These are phyloP conservation scores for Geotrichum cucujoidarum DNA, from an alignment of 1,139 yeast species.

Conservation along the genomic window DNA sequence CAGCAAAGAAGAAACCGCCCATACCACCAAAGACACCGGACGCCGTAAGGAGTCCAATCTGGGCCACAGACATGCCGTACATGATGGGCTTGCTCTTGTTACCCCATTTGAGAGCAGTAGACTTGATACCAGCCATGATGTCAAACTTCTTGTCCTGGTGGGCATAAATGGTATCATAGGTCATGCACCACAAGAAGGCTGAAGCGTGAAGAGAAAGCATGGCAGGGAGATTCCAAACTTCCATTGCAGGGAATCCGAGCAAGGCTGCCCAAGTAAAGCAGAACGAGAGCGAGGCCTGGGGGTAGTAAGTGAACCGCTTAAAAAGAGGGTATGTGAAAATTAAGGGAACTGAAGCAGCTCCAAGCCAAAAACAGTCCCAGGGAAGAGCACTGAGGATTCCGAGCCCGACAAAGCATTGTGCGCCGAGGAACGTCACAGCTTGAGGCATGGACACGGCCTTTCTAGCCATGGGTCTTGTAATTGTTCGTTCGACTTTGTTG, in stretches of 20 bases:
- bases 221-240: constrained; percentile 63
- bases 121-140: constrained; percentile 81
- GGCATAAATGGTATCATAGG: constrained; percentile 93
- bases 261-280: constrained; percentile 96
- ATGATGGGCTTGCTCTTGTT: constrained; percentile 65
- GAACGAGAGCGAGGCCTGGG: constrained; percentile 75
- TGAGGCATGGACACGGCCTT: constrained; percentile 69
- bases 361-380: constrained; percentile 71
- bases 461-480: constrained; percentile 85
- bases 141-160: constrained; percentile 95
- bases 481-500: constrained; percentile 77
- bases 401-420: constrained; percentile 72
- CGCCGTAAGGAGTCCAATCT: constrained; percentile 55
- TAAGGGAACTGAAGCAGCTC: constrained; percentile 73
- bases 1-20: constrained; percentile 76
- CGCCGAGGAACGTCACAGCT: constrained; percentile 71
- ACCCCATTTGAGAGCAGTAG: constrained; percentile 95
- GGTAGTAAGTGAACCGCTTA: constrained; percentile 91
- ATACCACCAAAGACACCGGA: constrained; percentile 78
- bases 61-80: constrained; percentile 58
- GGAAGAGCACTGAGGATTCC: constrained; percentile 71
- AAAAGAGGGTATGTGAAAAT: constrained; percentile 88
- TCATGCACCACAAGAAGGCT: constrained; percentile 88
- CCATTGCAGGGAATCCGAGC: constrained; percentile 94
- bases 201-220: constrained; percentile 75